phyloP scores from a whole-genome alignment of 331 rosid species.

The Rosa hybrid region DNA sequence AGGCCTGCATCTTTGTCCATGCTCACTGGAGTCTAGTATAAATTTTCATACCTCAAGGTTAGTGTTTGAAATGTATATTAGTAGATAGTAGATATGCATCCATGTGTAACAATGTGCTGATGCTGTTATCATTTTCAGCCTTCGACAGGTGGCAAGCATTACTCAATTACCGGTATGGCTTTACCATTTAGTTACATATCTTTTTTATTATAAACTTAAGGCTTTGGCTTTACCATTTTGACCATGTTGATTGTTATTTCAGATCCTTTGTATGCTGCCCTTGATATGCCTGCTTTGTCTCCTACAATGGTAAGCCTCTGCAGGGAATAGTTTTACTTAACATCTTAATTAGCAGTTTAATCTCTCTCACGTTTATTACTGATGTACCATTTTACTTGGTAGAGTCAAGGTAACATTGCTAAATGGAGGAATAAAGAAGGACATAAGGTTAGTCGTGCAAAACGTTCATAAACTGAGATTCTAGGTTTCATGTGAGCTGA shows the following conservation, averaged over 20 bases:
- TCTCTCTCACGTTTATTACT: slow-evolving; percentile 20
- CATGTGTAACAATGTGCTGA: slow-evolving; percentile 9
- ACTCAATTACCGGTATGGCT: slow-evolving; percentile 73
- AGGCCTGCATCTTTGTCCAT: slow-evolving; percentile 55
- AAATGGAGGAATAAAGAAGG: slow-evolving; percentile 96
- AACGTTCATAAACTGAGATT: slow-evolving; percentile 29
- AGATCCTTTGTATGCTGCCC: slow-evolving; percentile 70
- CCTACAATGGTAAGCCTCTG: slow-evolving; percentile 89
- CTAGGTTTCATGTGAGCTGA: slow-evolving; percentile 5
- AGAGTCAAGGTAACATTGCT: slow-evolving; percentile 91
- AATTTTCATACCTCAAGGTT: slow-evolving; percentile 58
- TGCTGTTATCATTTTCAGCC: too few species aligned
- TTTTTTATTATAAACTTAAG: not conserved
- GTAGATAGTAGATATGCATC: slow-evolving; percentile 6
- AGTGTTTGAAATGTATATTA: slow-evolving; percentile 36
- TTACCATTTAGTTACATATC: slow-evolving; percentile 22
- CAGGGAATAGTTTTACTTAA: not conserved
- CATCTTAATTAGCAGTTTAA: slow-evolving; percentile 25
- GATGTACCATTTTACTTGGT: slow-evolving; percentile 11
- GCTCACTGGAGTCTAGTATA: slow-evolving; percentile 48
- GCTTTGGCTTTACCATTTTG: not conserved
- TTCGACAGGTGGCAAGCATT: slow-evolving; percentile 41
- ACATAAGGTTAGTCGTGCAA: slow-evolving; percentile 69
- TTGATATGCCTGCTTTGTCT: slow-evolving; percentile 93
- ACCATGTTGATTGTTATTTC: slow-evolving; percentile 28